A percentile compares a stretch with the other conserved stretches of the same genome.
Conservation (phyloP, 108 stramenopile genomes). For the Nitzschia sp. region DNA sequence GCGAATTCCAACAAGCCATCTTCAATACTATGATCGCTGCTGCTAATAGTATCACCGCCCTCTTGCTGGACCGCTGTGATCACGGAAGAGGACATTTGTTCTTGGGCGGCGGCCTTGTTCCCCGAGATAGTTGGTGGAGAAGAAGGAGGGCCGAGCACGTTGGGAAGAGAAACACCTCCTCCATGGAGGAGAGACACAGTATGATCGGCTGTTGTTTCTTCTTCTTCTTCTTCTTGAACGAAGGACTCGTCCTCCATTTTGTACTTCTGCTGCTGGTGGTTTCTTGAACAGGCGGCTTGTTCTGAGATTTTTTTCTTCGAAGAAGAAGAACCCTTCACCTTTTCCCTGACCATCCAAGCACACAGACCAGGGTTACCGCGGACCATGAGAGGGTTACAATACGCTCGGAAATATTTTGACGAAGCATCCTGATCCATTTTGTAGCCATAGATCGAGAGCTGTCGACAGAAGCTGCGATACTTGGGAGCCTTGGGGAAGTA, state of each 20-base stretch:
- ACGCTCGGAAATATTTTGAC: background rate
- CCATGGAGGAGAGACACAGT: background rate
- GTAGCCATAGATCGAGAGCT: constrained; percentile 80
- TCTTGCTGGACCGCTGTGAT: background rate
- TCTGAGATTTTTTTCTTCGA: background rate
- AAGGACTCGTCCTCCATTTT: background rate
- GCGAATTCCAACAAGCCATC: background rate
- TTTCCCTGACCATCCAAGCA: background rate
- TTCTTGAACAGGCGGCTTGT: background rate
- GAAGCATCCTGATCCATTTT: background rate
- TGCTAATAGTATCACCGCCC: background rate
- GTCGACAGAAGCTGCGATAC: constrained; percentile 77
- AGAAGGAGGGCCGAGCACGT: no score
- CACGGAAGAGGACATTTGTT: no score
- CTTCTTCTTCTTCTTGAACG: background rate
- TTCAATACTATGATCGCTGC: background rate
- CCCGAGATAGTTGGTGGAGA: no score
- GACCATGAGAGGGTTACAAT: background rate
- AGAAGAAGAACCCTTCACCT: background rate
- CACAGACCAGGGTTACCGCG: background rate
- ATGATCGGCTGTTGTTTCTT: background rate
- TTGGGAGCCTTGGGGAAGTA: constrained; percentile 80
- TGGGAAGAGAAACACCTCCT: no score
- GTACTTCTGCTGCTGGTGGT: background rate
- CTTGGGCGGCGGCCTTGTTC: no score